phyloP scores from a whole-genome alignment of 228 moss, liverwort and hornwort species.

The Sphagnum fallax region DNA sequence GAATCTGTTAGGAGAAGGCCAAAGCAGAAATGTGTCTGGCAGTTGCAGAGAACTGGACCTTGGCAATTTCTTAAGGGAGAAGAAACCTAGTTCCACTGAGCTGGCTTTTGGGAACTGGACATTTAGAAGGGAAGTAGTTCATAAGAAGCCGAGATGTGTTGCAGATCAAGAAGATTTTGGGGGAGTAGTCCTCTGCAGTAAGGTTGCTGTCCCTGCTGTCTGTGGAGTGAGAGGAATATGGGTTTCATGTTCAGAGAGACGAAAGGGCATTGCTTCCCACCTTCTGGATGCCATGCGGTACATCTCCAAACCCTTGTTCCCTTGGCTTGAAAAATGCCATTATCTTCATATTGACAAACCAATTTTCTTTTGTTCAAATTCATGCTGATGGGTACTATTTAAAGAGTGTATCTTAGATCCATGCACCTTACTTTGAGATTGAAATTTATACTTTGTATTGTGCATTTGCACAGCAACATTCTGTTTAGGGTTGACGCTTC shows the following conservation, averaged over 20 bases:
- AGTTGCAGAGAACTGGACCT: too few species aligned
- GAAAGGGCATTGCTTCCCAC: conserved; percentile 40
- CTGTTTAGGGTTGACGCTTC: conserved; percentile 25
- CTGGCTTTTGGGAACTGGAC: conserved; percentile 26
- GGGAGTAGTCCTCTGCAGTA: conserved; percentile 22
- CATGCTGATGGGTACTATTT: neutral
- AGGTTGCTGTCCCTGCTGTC: conserved; percentile 28
- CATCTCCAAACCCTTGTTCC: too few species aligned
- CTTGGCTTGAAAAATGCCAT: too few species aligned
- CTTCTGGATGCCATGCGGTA: conserved; percentile 52
- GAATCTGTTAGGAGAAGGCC: too few species aligned
- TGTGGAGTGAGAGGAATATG: conserved; percentile 48
- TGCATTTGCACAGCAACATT: conserved; percentile 27
- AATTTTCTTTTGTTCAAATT: neutral
- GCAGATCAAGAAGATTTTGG: conserved; percentile 23
- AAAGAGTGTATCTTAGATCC: neutral
- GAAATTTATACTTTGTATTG: neutral
- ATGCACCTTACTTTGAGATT: neutral
- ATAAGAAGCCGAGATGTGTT: conserved; percentile 11
- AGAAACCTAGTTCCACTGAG: neutral
- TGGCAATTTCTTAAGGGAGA: neutral
- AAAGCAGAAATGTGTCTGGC: too few species aligned
- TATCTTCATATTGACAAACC: too few species aligned
- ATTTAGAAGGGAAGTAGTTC: conserved; percentile 20
- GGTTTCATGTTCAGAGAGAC: conserved; percentile 38